Conservation (phyloP, 2,329 filamentous ascomycete species). For the Amauroascus niger region DNA sequence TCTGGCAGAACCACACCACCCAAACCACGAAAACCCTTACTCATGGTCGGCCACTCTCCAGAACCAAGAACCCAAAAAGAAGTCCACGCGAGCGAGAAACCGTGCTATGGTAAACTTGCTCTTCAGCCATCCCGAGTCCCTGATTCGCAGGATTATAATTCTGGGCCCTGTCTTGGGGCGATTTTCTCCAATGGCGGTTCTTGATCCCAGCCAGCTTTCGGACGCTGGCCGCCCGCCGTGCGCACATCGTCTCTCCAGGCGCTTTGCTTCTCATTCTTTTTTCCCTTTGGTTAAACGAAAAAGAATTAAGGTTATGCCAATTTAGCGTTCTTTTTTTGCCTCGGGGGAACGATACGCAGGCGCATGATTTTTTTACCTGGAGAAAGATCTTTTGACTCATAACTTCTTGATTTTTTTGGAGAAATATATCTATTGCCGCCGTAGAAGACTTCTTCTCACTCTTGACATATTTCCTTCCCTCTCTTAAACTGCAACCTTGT, state of each 20-base stretch:
- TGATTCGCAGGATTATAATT: slow-evolving; percentile 1
- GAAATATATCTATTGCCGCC: background rate
- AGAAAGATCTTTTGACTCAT: slow-evolving; percentile 6
- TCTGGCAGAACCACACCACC: background rate
- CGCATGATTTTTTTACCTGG: slow-evolving; percentile 8
- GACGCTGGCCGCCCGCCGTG: slow-evolving; percentile 10
- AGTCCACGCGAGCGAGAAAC: background rate
- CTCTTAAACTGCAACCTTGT: background rate
- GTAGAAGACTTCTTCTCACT: background rate
- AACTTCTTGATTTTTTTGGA: background rate
- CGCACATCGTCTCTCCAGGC: background rate
- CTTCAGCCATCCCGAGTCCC: background rate
- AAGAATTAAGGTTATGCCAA: slow-evolving; percentile 7
- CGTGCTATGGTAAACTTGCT: background rate
- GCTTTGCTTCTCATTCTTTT: background rate
- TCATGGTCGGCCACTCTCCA: slow-evolving; percentile 6
- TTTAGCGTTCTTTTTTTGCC: slow-evolving; percentile 5
- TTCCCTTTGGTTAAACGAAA: background rate
- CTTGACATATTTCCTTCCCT: slow-evolving; percentile 1
- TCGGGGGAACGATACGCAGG: slow-evolving; percentile 8
- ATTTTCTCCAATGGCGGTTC: slow-evolving; percentile 3
- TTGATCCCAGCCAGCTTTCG: slow-evolving; percentile 7
- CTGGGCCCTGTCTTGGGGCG: background rate
- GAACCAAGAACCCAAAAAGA: background rate
- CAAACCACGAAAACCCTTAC: background rate